Percentiles rank a stretch among this genome's conserved stretches.
Evolutionary conservation across 495 filamentous ascomycete species (phyloP).

Genomic region (Aspergillus incahuasiensis): DNA sequence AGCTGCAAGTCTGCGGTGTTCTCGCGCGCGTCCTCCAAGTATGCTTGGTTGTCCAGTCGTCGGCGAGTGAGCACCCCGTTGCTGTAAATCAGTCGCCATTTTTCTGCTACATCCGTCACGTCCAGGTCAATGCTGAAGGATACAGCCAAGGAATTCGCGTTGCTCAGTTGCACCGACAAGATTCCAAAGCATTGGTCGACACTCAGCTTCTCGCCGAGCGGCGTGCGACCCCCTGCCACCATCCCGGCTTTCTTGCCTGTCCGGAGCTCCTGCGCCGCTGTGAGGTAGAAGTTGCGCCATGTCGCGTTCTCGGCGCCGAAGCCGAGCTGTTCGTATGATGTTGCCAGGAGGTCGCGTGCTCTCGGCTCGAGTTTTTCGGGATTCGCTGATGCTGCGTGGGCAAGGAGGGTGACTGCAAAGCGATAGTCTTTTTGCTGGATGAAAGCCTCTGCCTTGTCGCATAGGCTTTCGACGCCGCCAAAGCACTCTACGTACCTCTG

Average conservation of each 20-base stretch:
- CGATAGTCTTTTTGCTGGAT: too few relatives aligned
- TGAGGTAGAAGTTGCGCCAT: constrained; percentile 27
- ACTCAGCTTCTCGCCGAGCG: background rate
- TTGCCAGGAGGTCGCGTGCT: background rate
- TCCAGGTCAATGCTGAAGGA: constrained; percentile 9
- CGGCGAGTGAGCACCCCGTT: constrained; percentile 17
- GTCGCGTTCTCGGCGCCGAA: constrained; percentile 25
- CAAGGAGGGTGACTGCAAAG: too few relatives aligned
- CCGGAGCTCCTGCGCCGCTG: constrained; percentile 15
- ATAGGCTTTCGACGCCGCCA: background rate
- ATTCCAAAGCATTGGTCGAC: too few relatives aligned
- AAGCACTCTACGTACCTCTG: background rate
- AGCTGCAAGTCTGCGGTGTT: constrained; percentile 2
- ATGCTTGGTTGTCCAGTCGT: background rate
- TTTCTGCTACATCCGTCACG: constrained; percentile 12
- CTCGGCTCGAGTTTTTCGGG: too few relatives aligned
- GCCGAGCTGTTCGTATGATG: constrained; percentile 24
- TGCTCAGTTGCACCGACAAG: too few relatives aligned
- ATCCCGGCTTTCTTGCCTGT: constrained; percentile 1
- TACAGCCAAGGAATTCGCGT: too few relatives aligned
- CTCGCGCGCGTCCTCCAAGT: constrained; percentile 1
- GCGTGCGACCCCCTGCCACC: constrained; percentile 3
- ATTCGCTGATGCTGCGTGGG: too few relatives aligned
- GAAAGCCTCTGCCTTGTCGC: too few relatives aligned
- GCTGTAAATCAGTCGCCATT: constrained; percentile 15